Evolutionary conservation across 495 filamentous ascomycete species (phyloP).

Genomic region (Tuber borchii): DNA sequence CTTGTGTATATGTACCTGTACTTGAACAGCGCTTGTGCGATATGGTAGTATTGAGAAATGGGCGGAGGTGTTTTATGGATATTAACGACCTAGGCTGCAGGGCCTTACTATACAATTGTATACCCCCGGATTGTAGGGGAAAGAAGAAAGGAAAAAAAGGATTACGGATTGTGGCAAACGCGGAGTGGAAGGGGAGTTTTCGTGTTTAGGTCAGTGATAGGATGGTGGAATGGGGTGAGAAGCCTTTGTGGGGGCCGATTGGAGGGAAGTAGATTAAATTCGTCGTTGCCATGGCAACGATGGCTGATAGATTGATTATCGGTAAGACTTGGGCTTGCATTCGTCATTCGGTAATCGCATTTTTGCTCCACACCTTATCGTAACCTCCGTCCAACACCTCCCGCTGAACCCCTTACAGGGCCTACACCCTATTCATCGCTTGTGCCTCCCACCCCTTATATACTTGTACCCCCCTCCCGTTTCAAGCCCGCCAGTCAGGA

Average conservation of each 20-base stretch:
- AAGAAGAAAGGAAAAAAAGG: not conserved
- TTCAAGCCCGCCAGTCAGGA: slow-evolving; percentile 1
- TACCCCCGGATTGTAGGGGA: not conserved
- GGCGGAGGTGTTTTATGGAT: not conserved
- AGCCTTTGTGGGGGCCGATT: not conserved
- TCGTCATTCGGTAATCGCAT: slow-evolving; percentile 5
- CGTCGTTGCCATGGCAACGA: slow-evolving; percentile 28
- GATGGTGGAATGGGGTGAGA: not conserved
- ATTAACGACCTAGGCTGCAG: not conserved
- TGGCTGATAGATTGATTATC: slow-evolving; percentile 6
- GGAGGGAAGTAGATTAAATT: not conserved
- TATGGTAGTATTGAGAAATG: not conserved
- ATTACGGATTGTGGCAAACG: not conserved
- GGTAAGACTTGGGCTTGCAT: slow-evolving; percentile 6
- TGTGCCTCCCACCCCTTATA: not conserved
- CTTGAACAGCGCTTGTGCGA: not conserved
- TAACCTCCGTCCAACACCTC: slow-evolving; percentile 21
- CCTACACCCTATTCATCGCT: not conserved
- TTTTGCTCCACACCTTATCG: slow-evolving; percentile 30
- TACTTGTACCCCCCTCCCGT: not conserved
- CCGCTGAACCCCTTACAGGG: not conserved
- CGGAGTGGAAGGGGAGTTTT: not conserved
- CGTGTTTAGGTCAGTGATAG: not conserved
- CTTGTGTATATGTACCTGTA: not conserved
- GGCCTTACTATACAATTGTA: not conserved